phyloP scores from a whole-genome alignment of 73 alveolate genomes.

The Tetrahymena thermophila region DNA sequence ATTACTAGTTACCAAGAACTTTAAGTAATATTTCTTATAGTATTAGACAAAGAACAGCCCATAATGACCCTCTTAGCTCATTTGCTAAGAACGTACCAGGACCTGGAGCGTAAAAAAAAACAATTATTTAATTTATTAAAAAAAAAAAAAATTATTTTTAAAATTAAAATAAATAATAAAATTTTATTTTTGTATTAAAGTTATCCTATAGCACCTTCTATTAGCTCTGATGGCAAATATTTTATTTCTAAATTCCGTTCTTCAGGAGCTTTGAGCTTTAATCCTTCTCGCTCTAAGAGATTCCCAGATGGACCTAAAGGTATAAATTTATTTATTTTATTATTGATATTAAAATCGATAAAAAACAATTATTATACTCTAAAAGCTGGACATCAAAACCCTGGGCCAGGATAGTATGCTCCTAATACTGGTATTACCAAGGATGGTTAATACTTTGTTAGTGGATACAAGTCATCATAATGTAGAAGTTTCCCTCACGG shows the following conservation, averaged over 20 bases:
- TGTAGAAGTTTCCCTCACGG: slow-evolving; percentile 47
- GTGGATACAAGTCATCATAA: slow-evolving; percentile 8
- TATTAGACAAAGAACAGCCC: slow-evolving; percentile 24
- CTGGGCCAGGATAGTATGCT: slow-evolving; percentile 64
- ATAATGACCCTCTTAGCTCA: slow-evolving; percentile 3
- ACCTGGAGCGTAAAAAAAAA: slow-evolving; percentile 24
- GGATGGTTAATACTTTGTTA: not conserved
- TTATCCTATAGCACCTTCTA: slow-evolving; percentile 8
- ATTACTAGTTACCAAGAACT: slow-evolving; percentile 10
- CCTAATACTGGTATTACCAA: slow-evolving; percentile 34
- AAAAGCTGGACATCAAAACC: slow-evolving; percentile 20
- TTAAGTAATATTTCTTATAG: slow-evolving; percentile 13
- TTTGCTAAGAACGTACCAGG: slow-evolving; percentile 41
- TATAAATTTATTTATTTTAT: not conserved
- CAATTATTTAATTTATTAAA: not conserved
- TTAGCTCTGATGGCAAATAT: slow-evolving; percentile 32
- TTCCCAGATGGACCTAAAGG: slow-evolving; percentile 26
- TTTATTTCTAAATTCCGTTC: slow-evolving; percentile 35
- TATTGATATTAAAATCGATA: not conserved
- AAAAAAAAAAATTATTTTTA: not conserved
- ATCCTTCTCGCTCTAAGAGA: slow-evolving; percentile 49
- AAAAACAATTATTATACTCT: not conserved
- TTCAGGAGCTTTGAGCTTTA: slow-evolving; percentile 41
- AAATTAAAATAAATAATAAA: no score
- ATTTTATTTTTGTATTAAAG: not conserved